These are phyloP conservation scores for Mortierella sp. DNA, from an alignment of 371 early-diverging fungal genomes.

Conservation along the genomic window DNA sequence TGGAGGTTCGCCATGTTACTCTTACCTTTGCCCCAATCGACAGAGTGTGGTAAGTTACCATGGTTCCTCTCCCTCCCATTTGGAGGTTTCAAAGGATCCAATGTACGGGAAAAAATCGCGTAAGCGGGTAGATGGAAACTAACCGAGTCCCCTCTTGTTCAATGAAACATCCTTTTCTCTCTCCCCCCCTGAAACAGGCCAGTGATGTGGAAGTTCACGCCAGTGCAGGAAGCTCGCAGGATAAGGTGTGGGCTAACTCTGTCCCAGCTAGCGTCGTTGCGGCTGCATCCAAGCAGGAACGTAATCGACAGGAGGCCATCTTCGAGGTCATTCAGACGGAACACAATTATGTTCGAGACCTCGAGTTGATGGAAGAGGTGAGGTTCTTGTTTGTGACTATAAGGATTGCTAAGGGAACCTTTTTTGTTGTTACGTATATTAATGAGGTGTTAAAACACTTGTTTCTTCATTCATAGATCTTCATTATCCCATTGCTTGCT, in stretches of 20 bases:
- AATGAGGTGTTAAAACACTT: not conserved
- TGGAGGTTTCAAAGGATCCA: no score
- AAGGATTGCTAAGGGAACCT: no score
- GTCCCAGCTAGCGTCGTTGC: constrained; percentile 77
- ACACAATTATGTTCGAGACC: constrained; percentile 87
- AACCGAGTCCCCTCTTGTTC: no score
- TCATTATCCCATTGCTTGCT: constrained; percentile 78
- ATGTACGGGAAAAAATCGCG: no score
- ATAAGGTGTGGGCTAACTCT: constrained; percentile 69
- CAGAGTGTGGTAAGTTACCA: constrained; percentile 31
- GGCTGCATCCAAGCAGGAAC: constrained; percentile 78
- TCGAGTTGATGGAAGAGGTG: constrained; percentile 79
- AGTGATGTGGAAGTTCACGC: constrained; percentile 28
- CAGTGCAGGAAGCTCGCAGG: constrained; percentile 33
- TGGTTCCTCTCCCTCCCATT: no score
- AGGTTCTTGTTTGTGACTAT: not conserved
- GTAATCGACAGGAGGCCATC: constrained; percentile 91
- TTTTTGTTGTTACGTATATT: not conserved
- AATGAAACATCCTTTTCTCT: not conserved
- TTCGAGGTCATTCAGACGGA: constrained; percentile 93
- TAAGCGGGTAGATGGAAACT: no score
- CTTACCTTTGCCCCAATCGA: constrained; percentile 48
- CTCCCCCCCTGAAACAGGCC: constrained; percentile 14
- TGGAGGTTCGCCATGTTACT: constrained; percentile 42
- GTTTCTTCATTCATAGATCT: constrained; percentile 56